Conservation (phyloP, 1,284 basidiomycete genomes). For the Fomitopsis betulina region DNA sequence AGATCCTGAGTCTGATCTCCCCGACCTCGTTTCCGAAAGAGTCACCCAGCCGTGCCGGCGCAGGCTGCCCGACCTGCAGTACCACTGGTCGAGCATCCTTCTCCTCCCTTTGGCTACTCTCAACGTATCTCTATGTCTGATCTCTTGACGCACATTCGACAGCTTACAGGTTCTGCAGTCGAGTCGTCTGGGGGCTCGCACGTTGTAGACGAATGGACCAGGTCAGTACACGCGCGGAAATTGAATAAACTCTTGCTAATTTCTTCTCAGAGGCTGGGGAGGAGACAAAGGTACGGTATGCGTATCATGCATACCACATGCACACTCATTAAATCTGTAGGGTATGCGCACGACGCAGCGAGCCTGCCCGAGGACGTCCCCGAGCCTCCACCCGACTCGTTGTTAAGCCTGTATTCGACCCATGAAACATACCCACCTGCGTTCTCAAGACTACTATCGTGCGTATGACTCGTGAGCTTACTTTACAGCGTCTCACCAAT, state of each 20-base stretch:
- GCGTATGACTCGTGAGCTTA: constrained; percentile 16
- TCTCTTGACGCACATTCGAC: constrained; percentile 25
- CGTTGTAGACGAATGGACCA: constrained; percentile 33
- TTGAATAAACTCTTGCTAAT: background rate
- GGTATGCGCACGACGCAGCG: background rate
- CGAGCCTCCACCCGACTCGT: constrained; percentile 15
- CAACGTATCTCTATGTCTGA: constrained; percentile 1
- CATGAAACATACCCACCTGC: constrained; percentile 7
- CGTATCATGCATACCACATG: background rate
- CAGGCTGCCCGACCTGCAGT: no score
- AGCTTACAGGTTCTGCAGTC: constrained; percentile 23
- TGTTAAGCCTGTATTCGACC: constrained; percentile 19
- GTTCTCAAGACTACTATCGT: constrained; percentile 28
- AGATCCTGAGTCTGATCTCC: background rate
- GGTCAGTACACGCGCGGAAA: constrained; percentile 17
- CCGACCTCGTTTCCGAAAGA: constrained; percentile 1
- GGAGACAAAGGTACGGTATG: background rate
- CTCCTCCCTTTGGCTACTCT: no score
- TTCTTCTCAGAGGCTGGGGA: background rate
- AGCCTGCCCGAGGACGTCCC: constrained; percentile 4
- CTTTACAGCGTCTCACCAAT: constrained; percentile 3
- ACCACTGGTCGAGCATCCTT: no score
- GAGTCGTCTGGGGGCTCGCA: constrained; percentile 28
- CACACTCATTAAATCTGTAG: background rate
- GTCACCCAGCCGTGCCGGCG: background rate